A percentile compares a stretch with the other conserved stretches of the same genome.
Evolutionary conservation across 2,329 filamentous ascomycete species (phyloP).

Genomic region (Cordyceps militaris): DNA sequence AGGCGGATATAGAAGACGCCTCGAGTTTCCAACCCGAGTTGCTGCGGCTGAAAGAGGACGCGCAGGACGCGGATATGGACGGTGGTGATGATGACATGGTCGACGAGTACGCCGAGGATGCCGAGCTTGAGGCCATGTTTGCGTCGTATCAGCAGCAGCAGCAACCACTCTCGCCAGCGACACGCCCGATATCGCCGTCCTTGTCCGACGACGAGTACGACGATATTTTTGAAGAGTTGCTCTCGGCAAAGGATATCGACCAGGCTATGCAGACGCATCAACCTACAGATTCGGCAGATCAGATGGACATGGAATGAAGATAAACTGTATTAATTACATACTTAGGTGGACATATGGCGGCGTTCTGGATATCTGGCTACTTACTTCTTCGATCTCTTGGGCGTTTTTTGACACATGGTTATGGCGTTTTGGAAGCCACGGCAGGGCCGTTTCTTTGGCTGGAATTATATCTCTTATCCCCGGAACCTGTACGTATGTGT

Average conservation of each 20-base stretch:
- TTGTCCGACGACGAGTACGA: slow-evolving; percentile 56
- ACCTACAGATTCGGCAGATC: slow-evolving; percentile 2
- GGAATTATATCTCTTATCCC: neutral
- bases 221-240: slow-evolving; percentile 45
- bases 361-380: neutral
- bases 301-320: slow-evolving; percentile 7
- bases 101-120: slow-evolving; percentile 44
- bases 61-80: slow-evolving; percentile 39
- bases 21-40: slow-evolving; percentile 28
- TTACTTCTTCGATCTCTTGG: neutral
- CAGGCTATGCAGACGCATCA: slow-evolving; percentile 20
- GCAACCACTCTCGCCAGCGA: slow-evolving; percentile 12
- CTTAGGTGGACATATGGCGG: neutral
- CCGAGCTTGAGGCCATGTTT: slow-evolving; percentile 51
- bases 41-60: slow-evolving; percentile 19
- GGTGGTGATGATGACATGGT: slow-evolving; percentile 49
- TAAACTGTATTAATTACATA: neutral
- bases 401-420: neutral
- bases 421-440: neutral
- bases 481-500: slow-evolving; percentile 18
- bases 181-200: slow-evolving; percentile 27
- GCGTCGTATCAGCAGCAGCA: slow-evolving; percentile 35
- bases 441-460: neutral
- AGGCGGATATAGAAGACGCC: slow-evolving; percentile 47
- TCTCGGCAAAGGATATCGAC: slow-evolving; percentile 17